These are phyloP conservation scores for Saturnispora mendoncae DNA, from an alignment of 805 yeast species.

Conservation along the genomic window DNA sequence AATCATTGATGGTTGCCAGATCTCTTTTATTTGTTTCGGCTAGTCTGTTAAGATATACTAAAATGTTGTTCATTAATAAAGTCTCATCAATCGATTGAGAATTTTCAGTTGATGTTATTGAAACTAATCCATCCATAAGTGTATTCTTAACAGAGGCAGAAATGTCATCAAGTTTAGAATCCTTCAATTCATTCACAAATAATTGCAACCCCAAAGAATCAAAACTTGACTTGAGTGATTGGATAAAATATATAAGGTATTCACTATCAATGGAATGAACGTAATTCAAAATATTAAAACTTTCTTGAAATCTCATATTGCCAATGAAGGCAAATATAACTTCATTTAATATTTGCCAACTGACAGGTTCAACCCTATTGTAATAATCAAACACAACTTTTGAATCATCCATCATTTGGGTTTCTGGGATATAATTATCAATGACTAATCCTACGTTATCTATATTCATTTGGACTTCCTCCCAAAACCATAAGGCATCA, in stretches of 20 bases:
- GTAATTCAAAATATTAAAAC: constrained; percentile 15
- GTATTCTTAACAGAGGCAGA: constrained; percentile 14
- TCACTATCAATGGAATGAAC: not conserved
- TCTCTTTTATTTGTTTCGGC: constrained; percentile 10
- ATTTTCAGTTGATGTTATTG: not conserved
- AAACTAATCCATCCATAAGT: constrained; percentile 13
- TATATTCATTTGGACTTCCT: constrained; percentile 20
- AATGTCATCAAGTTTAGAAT: constrained; percentile 1
- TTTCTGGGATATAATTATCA: constrained; percentile 15
- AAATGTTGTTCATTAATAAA: constrained; percentile 17
- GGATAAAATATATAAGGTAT: not conserved
- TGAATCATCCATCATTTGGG: constrained; percentile 17
- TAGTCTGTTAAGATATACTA: constrained; percentile 12
- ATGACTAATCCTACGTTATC: constrained; percentile 22
- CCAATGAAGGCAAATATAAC: constrained; percentile 19
- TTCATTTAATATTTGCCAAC: constrained; percentile 22
- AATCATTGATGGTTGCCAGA: constrained; percentile 10
- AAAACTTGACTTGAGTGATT: constrained; percentile 9
- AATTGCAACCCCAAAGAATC: constrained; percentile 18
- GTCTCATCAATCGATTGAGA: constrained; percentile 19
- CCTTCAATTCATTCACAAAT: constrained; percentile 13
- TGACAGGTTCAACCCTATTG: constrained; percentile 24
- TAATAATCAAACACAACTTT: constrained; percentile 21
- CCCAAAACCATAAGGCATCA: constrained; percentile 29
- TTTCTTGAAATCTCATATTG: constrained; percentile 15